phyloP scores from a whole-genome alignment of 2,329 filamentous ascomycete genomes.

The Teratosphaeria gauchensis region DNA sequence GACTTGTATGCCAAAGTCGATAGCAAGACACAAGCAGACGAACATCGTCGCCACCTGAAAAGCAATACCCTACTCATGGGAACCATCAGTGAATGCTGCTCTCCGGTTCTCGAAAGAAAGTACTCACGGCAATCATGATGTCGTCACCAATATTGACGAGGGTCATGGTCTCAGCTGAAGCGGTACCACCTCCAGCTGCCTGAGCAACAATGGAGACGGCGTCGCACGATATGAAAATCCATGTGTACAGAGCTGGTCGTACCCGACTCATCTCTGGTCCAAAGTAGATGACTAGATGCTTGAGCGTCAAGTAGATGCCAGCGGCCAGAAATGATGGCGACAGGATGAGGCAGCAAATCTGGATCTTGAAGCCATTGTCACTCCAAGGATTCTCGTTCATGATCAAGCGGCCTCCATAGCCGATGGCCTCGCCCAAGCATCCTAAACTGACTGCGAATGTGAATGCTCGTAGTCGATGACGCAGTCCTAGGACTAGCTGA shows the following conservation, averaged over 20 bases:
- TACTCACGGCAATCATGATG: constrained; percentile 32
- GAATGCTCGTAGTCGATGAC: constrained; percentile 30
- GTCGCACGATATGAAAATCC: constrained; percentile 43
- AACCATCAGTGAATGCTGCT: background rate
- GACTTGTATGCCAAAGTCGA: constrained; percentile 29
- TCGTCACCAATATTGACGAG: constrained; percentile 31
- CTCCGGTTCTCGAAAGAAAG: background rate
- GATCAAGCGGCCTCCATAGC: constrained; percentile 34
- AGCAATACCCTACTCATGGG: constrained; percentile 23
- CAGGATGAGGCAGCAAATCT: constrained; percentile 35
- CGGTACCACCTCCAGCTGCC: constrained; percentile 35
- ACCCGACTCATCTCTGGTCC: constrained; percentile 33
- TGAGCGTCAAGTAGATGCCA: constrained; percentile 39
- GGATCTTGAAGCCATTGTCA: constrained; percentile 32
- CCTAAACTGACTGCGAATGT: constrained; percentile 31
- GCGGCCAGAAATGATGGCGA: constrained; percentile 37
- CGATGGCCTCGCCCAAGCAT: constrained; percentile 32
- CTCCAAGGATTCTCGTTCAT: constrained; percentile 35
- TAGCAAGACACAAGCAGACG: constrained; percentile 31
- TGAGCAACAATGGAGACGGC: constrained; percentile 36
- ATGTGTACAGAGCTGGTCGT: constrained; percentile 37
- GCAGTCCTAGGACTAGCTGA: constrained; percentile 26
- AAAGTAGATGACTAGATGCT: constrained; percentile 37
- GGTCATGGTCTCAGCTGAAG: constrained; percentile 26
- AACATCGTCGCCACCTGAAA: constrained; percentile 37